phyloP scores from a whole-genome alignment of 2,329 filamentous ascomycete species.

The Raffaelea deltoideospora region DNA sequence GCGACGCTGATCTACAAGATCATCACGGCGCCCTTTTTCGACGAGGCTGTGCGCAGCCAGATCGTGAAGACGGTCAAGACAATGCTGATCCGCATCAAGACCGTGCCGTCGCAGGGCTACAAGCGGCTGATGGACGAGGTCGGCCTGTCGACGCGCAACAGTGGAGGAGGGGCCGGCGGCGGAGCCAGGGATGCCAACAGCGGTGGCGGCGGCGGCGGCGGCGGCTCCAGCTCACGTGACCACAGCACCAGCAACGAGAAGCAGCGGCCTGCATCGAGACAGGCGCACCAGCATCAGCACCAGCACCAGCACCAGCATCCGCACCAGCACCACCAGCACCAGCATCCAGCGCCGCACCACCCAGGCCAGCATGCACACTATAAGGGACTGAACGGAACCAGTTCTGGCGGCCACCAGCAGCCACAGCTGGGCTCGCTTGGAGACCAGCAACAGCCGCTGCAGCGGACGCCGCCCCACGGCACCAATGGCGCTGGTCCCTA shows the following conservation, averaged over 20 bases:
- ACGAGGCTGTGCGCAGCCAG: conserved; percentile 74
- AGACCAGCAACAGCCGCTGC: conserved; percentile 15
- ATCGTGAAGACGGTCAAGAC: conserved; percentile 86
- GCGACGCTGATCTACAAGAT: conserved; percentile 98
- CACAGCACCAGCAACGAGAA: conserved; percentile 31
- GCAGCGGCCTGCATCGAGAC: conserved; percentile 40
- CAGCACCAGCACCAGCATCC: conserved; percentile 22
- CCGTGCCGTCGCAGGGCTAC: conserved; percentile 87
- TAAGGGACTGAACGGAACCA: too few species aligned
- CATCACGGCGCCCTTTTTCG: conserved; percentile 91
- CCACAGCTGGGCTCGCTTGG: conserved; percentile 19
- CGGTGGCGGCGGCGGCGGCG: conserved; percentile 16
- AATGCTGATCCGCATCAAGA: conserved; percentile 79
- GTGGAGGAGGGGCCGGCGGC: conserved; percentile 21
- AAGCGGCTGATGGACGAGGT: conserved; percentile 99
- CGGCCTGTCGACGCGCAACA: conserved; percentile 56
- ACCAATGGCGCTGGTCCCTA: conserved; percentile 32
- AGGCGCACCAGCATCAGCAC: conserved; percentile 30
- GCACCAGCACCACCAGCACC: conserved; percentile 12
- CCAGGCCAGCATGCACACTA: conserved; percentile 9
- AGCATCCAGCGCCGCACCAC: conserved; percentile 11
- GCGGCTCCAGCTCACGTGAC: conserved; percentile 28
- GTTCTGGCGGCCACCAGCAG: conserved; percentile 7
- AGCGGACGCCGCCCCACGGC: conserved; percentile 5
- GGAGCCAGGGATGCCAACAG: too few species aligned